Percentiles rank a stretch among this genome's conserved stretches.
These are phyloP conservation scores for Chromosphaera perkinsii DNA, from an alignment of 208 protist species.

Conservation along the genomic window DNA sequence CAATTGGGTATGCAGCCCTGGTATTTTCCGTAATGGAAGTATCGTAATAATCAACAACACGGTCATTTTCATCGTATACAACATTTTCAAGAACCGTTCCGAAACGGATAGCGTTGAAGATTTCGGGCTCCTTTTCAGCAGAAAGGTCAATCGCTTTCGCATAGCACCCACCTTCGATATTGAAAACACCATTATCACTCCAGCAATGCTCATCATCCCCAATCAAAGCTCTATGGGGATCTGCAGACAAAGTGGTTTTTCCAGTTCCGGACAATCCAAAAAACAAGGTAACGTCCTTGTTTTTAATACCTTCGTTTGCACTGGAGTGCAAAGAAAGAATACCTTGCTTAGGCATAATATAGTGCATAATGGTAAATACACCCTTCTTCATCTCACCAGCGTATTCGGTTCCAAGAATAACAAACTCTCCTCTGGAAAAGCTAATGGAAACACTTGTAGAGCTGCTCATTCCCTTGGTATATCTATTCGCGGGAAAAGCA, in stretches of 20 bases:
- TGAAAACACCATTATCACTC: constrained; percentile 61
- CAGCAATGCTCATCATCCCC: constrained; percentile 77
- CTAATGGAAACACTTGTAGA: constrained; percentile 68
- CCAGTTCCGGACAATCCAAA: constrained; percentile 74
- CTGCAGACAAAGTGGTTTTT: constrained; percentile 73
- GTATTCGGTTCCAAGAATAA: constrained; percentile 90
- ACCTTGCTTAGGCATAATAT: constrained; percentile 79
- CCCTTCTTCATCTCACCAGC: constrained; percentile 97
- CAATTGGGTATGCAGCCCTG: constrained; percentile 83
- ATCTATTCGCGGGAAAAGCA: constrained; percentile 72
- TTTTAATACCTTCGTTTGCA: constrained; percentile 66
- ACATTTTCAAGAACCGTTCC: constrained; percentile 73
- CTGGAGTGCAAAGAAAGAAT: constrained; percentile 83
- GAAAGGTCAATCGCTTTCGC: constrained; percentile 67
- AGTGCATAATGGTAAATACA: constrained; percentile 89
- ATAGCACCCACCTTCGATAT: constrained; percentile 72
- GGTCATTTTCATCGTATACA: constrained; percentile 45
- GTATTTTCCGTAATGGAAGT: constrained; percentile 89
- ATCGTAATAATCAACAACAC: constrained; percentile 81
- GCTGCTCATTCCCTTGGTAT: constrained; percentile 71
- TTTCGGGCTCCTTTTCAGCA: constrained; percentile 66
- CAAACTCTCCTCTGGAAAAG: constrained; percentile 74
- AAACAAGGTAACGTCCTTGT: constrained; percentile 57
- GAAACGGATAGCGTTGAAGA: constrained; percentile 67
- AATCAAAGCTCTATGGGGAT: constrained; percentile 60